These are phyloP conservation scores for Fusarium sp. DNA, from an alignment of 2,329 filamentous ascomycete genomes.

Conservation along the genomic window DNA sequence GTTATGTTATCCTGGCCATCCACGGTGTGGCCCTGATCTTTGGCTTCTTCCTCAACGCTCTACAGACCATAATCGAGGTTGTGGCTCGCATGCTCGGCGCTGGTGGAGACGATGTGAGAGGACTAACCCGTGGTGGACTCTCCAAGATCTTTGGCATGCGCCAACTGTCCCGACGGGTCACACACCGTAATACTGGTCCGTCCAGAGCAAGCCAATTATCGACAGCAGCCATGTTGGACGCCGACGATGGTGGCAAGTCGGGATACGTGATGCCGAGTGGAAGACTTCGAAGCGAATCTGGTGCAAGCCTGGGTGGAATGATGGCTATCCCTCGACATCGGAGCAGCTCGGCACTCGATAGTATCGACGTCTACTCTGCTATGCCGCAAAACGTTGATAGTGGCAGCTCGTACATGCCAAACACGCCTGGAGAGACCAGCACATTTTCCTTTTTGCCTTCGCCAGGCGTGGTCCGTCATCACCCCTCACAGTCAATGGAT, in stretches of 20 bases:
- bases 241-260: conserved; percentile 73
- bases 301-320: conserved; percentile 67
- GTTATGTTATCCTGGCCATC: conserved; percentile 88
- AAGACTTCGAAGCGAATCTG: conserved; percentile 71
- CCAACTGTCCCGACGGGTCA: conserved; percentile 81
- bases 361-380: conserved; percentile 59
- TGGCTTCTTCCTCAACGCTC: conserved; percentile 91
- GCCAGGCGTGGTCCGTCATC: conserved; percentile 62
- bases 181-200: conserved; percentile 68
- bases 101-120: conserved; percentile 78
- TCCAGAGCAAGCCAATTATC: conserved; percentile 86
- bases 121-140: conserved; percentile 82
- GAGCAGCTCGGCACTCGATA: conserved; percentile 68
- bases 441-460: conserved; percentile 78
- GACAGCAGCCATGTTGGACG: conserved; percentile 81
- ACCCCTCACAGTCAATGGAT: conserved; percentile 61
- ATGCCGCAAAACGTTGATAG: conserved; percentile 65
- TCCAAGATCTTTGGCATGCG: conserved; percentile 93
- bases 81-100: conserved; percentile 84
- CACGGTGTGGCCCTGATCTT: conserved; percentile 89
- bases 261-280: conserved; percentile 67
- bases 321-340: conserved; percentile 58
- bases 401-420: conserved; percentile 75
- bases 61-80: conserved; percentile 93
- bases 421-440: conserved; percentile 78